Base-by-base conservation (phyloP, 345 rosid genomes). In the Aurinia saxatilis region DNA sequence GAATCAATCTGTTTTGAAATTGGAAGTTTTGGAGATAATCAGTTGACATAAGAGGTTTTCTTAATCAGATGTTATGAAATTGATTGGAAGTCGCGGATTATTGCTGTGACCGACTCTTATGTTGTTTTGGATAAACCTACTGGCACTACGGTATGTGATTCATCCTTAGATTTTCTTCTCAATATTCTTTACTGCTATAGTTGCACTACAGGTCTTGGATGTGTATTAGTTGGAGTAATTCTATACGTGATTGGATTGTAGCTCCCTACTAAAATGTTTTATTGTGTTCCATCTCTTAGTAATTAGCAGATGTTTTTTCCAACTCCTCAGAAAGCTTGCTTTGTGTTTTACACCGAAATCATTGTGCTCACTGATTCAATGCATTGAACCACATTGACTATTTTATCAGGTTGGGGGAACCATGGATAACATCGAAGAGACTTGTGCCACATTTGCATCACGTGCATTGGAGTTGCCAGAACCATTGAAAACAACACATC, bases 91-190 rank as follows among this genome's bases (percentile, higher is more conserved):
- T 86, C 89, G 0, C 79, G 93, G 76, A 63, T 92, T 63, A 68
- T 88, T 18, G 86, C 88, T 31, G 82, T 83, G 65, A 53, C 86
- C 2, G 91, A 88, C 25, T 82, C 85, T 58, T 85, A 77, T 73
- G 93, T 86, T n/a, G 82, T 92, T 60, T 70, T 92, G 84, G 89
- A 92, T 79, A 88, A 92, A 77, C 96, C 98, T 70, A 88, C 95
- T 2, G 96, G 96, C 52, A 92, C 90, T 62, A 79, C 98, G 58
- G 98, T 88, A 81, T 56, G 87, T 53, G 86, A 51, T 66, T 60
- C n/a, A 47, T 70, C 42, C 11, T 64, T 71, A 39, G 15, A 33
- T 16, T 51, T 9, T 42, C 17, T 59, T 58, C 56, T 68, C 13
- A 2, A 13, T 35, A 2, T 60, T n/a, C 6, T 45, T 69, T 38